phyloP scores from a whole-genome alignment of 2,329 filamentous ascomycete genomes.

The Aspergillus persii region DNA sequence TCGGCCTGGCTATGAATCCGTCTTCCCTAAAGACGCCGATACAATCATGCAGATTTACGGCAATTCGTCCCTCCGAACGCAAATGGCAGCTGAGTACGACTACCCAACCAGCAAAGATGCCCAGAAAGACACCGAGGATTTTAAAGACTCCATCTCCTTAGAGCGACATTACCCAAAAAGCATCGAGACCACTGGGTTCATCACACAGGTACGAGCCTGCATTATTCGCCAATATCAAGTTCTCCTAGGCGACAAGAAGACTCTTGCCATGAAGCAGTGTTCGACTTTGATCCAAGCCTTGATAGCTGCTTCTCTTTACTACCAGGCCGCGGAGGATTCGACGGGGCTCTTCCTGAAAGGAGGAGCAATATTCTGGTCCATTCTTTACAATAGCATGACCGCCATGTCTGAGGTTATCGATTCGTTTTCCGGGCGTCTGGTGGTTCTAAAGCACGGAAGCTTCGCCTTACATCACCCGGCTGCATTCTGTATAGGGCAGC shows the following conservation, averaged over 20 bases:
- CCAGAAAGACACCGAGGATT: slow-evolving; percentile 51
- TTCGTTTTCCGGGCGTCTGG: slow-evolving; percentile 60
- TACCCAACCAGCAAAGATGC: slow-evolving; percentile 55
- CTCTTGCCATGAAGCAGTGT: slow-evolving; percentile 61
- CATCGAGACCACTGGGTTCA: slow-evolving; percentile 56
- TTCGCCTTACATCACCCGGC: slow-evolving; percentile 59
- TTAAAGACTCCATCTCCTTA: slow-evolving; percentile 51
- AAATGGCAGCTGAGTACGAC: slow-evolving; percentile 56
- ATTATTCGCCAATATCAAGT: slow-evolving; percentile 64
- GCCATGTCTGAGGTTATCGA: slow-evolving; percentile 66
- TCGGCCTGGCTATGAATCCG: slow-evolving; percentile 42
- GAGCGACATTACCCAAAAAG: slow-evolving; percentile 58
- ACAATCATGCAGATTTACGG: slow-evolving; percentile 51
- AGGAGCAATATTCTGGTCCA: slow-evolving; percentile 63
- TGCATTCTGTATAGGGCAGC: slow-evolving; percentile 44
- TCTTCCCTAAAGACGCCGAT: slow-evolving; percentile 45
- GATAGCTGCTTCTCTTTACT: slow-evolving; percentile 66
- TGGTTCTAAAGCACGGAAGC: slow-evolving; percentile 58
- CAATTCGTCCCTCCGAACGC: slow-evolving; percentile 48
- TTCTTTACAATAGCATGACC: slow-evolving; percentile 61
- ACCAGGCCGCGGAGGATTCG: slow-evolving; percentile 58
- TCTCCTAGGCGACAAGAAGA: slow-evolving; percentile 62
- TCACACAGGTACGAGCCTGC: slow-evolving; percentile 56
- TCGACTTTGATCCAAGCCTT: slow-evolving; percentile 59
- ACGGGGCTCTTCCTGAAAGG: slow-evolving; percentile 63